Base-by-base conservation (phyloP, 176 grass and related monocot genomes). In the Oryza rufipogon region DNA sequence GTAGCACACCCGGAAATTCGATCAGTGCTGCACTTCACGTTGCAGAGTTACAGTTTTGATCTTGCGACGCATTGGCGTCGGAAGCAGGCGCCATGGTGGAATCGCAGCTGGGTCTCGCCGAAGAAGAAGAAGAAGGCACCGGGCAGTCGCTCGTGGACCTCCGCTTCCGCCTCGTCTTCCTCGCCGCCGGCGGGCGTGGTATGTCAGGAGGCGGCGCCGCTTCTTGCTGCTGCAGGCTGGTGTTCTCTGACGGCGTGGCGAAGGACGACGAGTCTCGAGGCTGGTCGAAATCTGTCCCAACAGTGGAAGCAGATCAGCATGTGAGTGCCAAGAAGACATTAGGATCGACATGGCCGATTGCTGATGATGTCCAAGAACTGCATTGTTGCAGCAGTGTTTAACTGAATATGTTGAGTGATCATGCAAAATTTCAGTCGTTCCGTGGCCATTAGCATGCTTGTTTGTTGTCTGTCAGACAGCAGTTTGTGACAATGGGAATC, bases 251-350 rank as follows among this genome's bases (percentile, higher is more conserved):
- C 51, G 73, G 75, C 14, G 78, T 68, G n/a, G 60, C 67, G 38
- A 67, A 75, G 78, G 49, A 46, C n/a, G 89, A 39, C 45, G 30
- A 4, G 68, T 73, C 83, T 34, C 73, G 56, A 32, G 80, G 80
- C 26, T 91, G 67, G 49, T 94, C 87, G 32, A 92, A 86, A 64
- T 90, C 94, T 97, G 85, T 68, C 12, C 12, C 32, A 10, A 48
- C 19, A 17, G 25, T 20, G 1, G n/a, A 5, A 48, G 6, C 2
- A 52, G 49, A 0, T 12, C 51, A 42, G 49, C 20, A 20, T n/a
- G 65, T 64, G 6, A 11, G 58, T 63, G 71, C 38, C 13, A 82
- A 44, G 20, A 48, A 83, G 66, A 66, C 2, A 8, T 20, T 44
- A 51, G 14, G 1, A 75, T 78, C 47, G 25, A 17, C 19, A 69